Evolutionary conservation across 352 stramenopile species (phyloP).

Genomic region (Pythium plurisporium): DNA sequence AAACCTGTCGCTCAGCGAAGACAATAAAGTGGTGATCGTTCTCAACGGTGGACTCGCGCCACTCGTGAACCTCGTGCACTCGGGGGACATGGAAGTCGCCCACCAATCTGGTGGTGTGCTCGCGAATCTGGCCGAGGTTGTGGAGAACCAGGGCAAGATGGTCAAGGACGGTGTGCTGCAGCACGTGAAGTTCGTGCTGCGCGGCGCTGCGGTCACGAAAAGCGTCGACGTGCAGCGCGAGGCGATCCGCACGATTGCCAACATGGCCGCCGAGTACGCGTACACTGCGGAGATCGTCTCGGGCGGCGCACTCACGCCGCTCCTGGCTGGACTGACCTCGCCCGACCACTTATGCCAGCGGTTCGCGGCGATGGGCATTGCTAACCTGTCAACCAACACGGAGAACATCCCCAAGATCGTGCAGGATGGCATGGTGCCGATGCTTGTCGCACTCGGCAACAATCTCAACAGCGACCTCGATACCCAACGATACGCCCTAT

Average conservation of each 20-base stretch:
- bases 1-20: constrained; percentile 90
- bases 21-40: constrained; percentile 92
- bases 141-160: constrained; percentile 95
- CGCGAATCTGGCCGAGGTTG: constrained; percentile 91
- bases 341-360: constrained; percentile 91
- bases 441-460: constrained; percentile 82
- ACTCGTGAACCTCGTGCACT: constrained; percentile 88
- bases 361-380: constrained; percentile 94
- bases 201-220: constrained; percentile 40
- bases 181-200: constrained; percentile 94
- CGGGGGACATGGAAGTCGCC: constrained; percentile 85
- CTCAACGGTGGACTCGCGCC: constrained; percentile 76
- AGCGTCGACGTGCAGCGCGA: constrained; percentile 93
- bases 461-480: constrained; percentile 88
- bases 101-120: constrained; percentile 90
- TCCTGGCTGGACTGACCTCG: constrained; percentile 87
- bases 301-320: constrained; percentile 81
- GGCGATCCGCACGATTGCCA: constrained; percentile 91
- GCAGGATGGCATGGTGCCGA: constrained; percentile 85
- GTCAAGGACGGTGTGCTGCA: constrained; percentile 93
- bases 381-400: constrained; percentile 93
- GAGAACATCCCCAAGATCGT: constrained; percentile 89
- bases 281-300: constrained; percentile 92
- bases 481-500: constrained; percentile 91
- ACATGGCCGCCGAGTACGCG: constrained; percentile 94